Base-by-base conservation (phyloP, 1,139 yeast genomes). In the Protomyces arabidopsidicola region DNA sequence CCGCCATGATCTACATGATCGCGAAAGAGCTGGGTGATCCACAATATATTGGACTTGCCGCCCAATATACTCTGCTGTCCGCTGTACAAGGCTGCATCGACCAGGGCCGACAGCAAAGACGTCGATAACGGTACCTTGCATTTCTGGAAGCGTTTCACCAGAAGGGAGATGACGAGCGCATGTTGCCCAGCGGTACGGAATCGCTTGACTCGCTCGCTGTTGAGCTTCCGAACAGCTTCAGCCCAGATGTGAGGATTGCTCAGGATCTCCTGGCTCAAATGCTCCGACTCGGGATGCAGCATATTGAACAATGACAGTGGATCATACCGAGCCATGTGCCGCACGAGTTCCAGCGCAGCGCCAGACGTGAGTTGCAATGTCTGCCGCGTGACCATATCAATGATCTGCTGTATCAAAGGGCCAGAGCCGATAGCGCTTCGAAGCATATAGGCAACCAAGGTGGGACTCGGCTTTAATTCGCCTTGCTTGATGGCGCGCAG, bases 231-330 rank as follows among this genome's bases (percentile, higher is more conserved):
- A 5, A 58, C 10, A 10, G 35, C 24, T 51, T n/a, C 52, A 12
- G 45, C 8, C 62, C 62, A 58, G n/a, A 52, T 27, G 12, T 56
- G 16, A 3, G 62, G 31, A 45, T 58, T 56, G n/a, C 56, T 51
- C 8, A 50, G 51, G 9, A 42, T 31, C 10, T n/a, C 45, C 18
- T 51, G 6, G 38, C 16, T 6, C 34, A 36, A 14, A 18, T 48
- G 20, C 22, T 50, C 9, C 35, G 38, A 8, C 38, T 22, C 18
- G 39, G 39, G 24, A 38, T 38, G 20, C 39, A 39, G 36, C 56
- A 52, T 16, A 51, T 18, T 18, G 6, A 16, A 18, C 5, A 42
- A 10, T 18, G 12, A 18, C 16, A n/a, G 24, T 4, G 18, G 12
- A 18, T n/a, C 48, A 1, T 10, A 18, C 12, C 14, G 48, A n/a